Conservation (phyloP, 345 rosid species). For the Limnanthes douglasii region DNA sequence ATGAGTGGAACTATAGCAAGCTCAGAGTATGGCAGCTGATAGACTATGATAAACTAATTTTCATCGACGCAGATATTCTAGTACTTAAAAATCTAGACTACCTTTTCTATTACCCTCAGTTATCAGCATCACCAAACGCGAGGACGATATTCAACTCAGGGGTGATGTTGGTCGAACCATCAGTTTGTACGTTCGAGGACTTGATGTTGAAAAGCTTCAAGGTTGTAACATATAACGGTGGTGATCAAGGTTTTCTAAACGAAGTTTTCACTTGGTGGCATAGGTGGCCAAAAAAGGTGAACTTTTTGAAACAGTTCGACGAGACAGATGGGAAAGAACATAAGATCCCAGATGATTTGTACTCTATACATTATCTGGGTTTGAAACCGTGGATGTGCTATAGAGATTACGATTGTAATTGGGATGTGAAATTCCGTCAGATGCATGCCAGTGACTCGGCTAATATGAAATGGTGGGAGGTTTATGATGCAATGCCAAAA, state of each 20-base stretch:
- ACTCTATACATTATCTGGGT: constrained; percentile 59
- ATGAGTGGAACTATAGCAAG: constrained; percentile 89
- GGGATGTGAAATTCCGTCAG: constrained; percentile 28
- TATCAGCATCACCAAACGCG: constrained; percentile 45
- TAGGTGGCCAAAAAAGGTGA: constrained; percentile 35
- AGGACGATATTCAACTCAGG: constrained; percentile 54
- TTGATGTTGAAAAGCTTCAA: constrained; percentile 25
- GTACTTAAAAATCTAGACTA: constrained; percentile 35
- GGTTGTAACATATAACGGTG: constrained; percentile 55
- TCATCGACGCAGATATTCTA: constrained; percentile 66
- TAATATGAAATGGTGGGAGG: constrained; percentile 55
- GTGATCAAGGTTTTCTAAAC: constrained; percentile 82
- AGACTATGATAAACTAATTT: constrained; percentile 46
- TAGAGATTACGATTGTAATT: constrained; percentile 80
- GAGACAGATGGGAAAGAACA: background rate
- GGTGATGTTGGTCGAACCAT: constrained; percentile 81
- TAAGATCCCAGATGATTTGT: constrained; percentile 1
- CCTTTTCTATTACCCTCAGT: constrained; percentile 42
- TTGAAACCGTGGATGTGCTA: constrained; percentile 91
- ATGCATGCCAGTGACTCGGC: constrained; percentile 52
- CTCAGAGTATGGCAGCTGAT: constrained; percentile 56
- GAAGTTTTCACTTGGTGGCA: constrained; percentile 90
- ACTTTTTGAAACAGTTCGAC: constrained; percentile 33
- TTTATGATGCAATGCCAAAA: constrained; percentile 47
- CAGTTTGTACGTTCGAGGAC: constrained; percentile 40